Evolutionary conservation across 768 basidiomycete species (phyloP).

Genomic region (Candolleomyces eurysporus): DNA sequence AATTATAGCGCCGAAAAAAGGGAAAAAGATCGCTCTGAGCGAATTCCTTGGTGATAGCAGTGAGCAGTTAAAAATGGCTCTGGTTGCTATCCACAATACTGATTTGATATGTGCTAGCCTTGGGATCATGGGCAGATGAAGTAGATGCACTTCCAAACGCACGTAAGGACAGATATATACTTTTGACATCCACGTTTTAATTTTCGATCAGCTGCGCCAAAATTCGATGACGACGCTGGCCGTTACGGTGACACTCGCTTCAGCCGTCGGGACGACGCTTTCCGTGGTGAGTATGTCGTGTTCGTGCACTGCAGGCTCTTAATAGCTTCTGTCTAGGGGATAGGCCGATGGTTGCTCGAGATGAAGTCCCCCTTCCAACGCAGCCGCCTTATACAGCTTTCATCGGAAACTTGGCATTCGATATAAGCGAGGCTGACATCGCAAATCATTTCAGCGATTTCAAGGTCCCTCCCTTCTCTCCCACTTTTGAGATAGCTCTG

Average conservation of each 20-base stretch:
- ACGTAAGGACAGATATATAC: constrained; percentile 57
- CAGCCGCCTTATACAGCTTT: constrained; percentile 96
- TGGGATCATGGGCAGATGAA: constrained; percentile 98
- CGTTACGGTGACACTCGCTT: constrained; percentile 48
- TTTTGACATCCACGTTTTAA: constrained; percentile 3
- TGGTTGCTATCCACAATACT: constrained; percentile 15
- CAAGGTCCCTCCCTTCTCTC: constrained; percentile 41
- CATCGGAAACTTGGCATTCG: constrained; percentile 93
- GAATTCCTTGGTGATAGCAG: constrained; percentile 88
- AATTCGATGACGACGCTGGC: constrained; percentile 62
- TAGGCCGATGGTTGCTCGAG: constrained; percentile 57
- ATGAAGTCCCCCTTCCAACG: constrained; percentile 95
- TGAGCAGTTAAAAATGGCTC: constrained; percentile 38
- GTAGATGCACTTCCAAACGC: constrained; percentile 92
- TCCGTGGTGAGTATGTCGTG: constrained; percentile 48
- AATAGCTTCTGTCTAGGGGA: constrained; percentile 45
- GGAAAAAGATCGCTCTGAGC: constrained; percentile 89
- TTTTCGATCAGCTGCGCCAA: constrained; percentile 56
- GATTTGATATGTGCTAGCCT: constrained; percentile 42
- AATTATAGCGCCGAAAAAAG: constrained; percentile 79
- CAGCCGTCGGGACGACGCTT: constrained; percentile 58
- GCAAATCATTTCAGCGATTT: constrained; percentile 73
- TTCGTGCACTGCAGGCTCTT: constrained; percentile 8
- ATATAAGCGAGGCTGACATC: constrained; percentile 81
- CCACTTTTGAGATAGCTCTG: not conserved